Evolutionary conservation across 2,329 filamentous ascomycete genomes (phyloP).

Genomic region (Arthrobotrys musiformis): DNA sequence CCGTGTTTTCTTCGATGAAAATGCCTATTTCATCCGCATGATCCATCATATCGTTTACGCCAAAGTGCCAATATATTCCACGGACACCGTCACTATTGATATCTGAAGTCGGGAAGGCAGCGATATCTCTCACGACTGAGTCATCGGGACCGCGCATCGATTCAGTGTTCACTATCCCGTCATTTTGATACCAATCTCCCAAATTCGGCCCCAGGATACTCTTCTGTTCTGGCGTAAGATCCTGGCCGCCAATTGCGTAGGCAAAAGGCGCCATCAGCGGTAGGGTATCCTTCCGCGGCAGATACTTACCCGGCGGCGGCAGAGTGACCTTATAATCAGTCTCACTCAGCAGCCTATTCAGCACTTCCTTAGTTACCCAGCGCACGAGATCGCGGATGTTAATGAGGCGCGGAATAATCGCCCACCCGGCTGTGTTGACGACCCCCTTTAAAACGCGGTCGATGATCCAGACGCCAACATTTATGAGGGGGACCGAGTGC

Average conservation of each 20-base stretch:
- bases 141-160: neutral
- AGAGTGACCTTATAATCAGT: neutral
- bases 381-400: neutral
- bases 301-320: neutral
- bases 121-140: neutral
- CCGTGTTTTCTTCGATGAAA: neutral
- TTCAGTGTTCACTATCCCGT: constrained; percentile 3
- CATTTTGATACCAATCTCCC: constrained; percentile 1
- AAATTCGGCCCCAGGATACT: neutral
- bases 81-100: neutral
- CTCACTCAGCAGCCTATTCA: neutral
- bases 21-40: neutral
- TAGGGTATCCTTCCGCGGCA: neutral
- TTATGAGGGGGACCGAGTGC: neutral
- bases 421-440: neutral
- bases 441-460: neutral
- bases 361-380: neutral
- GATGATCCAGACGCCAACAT: neutral
- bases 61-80: neutral
- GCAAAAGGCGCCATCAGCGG: neutral
- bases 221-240: neutral
- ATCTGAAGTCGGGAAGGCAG: neutral
- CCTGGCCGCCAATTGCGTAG: neutral
- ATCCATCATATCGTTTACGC: neutral
- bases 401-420: neutral